Conservation (phyloP, 1,284 basidiomycete species). For the Cystobasidium slooffiae region DNA sequence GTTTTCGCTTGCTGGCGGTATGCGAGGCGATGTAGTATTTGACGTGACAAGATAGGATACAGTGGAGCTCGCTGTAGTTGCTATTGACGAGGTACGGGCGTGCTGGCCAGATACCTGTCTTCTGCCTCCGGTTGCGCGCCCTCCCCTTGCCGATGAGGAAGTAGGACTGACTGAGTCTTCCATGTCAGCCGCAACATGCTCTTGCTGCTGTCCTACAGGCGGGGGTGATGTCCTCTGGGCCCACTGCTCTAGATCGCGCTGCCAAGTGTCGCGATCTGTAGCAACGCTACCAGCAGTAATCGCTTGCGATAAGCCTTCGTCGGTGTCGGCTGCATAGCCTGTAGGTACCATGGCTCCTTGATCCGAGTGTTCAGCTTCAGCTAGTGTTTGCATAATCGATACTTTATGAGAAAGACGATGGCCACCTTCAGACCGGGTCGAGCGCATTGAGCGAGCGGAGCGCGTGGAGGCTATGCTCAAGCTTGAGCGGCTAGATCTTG, state of each 20-base stretch:
- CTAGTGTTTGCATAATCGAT: slow-evolving; percentile 21
- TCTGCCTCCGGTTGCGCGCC: not conserved
- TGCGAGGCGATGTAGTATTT: not conserved
- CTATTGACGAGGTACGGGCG: not conserved
- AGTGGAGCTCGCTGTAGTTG: slow-evolving; percentile 2
- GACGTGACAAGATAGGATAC: not conserved
- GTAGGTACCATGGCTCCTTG: not conserved
- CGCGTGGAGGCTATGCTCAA: slow-evolving; percentile 18
- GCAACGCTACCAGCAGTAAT: slow-evolving; percentile 20
- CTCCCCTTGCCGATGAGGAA: not conserved
- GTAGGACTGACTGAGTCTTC: not conserved
- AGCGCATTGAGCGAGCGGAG: slow-evolving; percentile 18
- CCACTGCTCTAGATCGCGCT: slow-evolving; percentile 20
- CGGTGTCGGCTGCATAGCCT: not conserved
- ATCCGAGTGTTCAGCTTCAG: slow-evolving; percentile 6
- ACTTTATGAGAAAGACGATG: not conserved
- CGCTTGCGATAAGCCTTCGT: slow-evolving; percentile 1
- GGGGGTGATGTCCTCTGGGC: not conserved
- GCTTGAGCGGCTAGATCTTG: slow-evolving; percentile 24
- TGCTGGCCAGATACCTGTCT: not conserved
- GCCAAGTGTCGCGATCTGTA: not conserved
- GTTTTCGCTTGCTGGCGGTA: not conserved
- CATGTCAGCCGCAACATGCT: not conserved
- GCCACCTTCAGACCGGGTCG: not conserved
- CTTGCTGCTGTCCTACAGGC: not conserved